Evolutionary conservation across 2,329 filamentous ascomycete genomes (phyloP), one percentile per base, ranked within the genome.

Genomic region (Fusarium sp.): DNA sequence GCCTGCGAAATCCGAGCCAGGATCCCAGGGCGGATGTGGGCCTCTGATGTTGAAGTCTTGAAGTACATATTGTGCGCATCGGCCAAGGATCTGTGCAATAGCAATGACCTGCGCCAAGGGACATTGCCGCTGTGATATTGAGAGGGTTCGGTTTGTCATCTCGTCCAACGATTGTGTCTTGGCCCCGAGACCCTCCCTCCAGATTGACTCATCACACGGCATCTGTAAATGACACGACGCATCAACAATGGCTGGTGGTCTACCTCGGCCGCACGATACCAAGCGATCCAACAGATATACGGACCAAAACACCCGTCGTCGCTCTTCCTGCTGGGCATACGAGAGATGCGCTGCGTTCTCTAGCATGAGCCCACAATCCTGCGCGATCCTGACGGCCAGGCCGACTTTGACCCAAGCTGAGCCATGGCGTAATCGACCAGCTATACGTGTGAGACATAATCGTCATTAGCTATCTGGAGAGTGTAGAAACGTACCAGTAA

Each of bases 371-470:
- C 45, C 26, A 1, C 44, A 51, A 13, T 60, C 57, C 45, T 60
- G 44, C 1, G 44, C 44, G 33, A 60, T 51, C 20, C 57, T 49
- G 12, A 39, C 26, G 6, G 57, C 57, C 7, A 60, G 22, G 13
- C 57, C 57, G 7, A 60, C 45, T 26, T 60, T 60, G 35, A 60
- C 44, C 44, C 57, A 60, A 24, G 55, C 55, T 17, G 55, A 57
- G 6, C 44, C 42, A 24, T 51, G 57, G 6, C 57, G 33, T 8
- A 33, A 33, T 31, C 26, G 57, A 10, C 44, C 57, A 7, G 57
- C 54, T 57, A 24, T 38, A n/a, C 14, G 6, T 13, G 42, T 26
- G 18, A 39, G 18, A 33, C 5, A 33, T 2, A 2, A 13, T 33
- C 13, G 33, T 2, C 33, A 33, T 6, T 33, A 3, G 33, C 33